These are phyloP conservation scores for Arthroderma sp. DNA, from an alignment of 2,329 filamentous ascomycete species.

Conservation along the genomic window DNA sequence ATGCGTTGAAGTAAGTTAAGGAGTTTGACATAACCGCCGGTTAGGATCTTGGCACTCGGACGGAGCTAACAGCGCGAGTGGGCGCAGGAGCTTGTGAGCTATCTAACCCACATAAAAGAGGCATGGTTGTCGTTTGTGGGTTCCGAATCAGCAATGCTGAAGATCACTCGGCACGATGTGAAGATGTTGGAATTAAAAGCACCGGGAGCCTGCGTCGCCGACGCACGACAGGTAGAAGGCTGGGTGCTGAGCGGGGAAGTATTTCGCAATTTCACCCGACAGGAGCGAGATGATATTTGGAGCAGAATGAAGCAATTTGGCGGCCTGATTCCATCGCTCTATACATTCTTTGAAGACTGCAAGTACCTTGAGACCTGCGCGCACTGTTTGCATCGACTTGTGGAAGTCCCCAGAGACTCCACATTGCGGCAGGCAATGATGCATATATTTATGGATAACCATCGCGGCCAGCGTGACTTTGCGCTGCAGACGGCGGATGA, in stretches of 20 bases:
- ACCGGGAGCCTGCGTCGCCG: conserved; percentile 7
- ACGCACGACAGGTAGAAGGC: background rate
- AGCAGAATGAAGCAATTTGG: too few relatives aligned
- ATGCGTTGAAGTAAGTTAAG: conserved; percentile 20
- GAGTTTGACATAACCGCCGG: too few relatives aligned
- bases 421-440: background rate
- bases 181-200: conserved; percentile 20
- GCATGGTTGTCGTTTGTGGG: conserved; percentile 21
- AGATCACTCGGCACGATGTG: conserved; percentile 18
- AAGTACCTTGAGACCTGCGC: background rate
- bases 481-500: background rate
- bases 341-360: too few relatives aligned
- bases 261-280: too few relatives aligned
- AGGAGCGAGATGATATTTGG: too few relatives aligned
- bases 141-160: conserved; percentile 13
- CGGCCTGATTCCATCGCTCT: too few relatives aligned
- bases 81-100: conserved; percentile 19
- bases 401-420: background rate
- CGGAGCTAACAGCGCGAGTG: too few relatives aligned
- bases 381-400: background rate
- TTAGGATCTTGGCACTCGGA: too few relatives aligned
- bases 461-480: background rate
- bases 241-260: too few relatives aligned
- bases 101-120: conserved; percentile 19
- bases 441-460: background rate